Evolutionary conservation across 2,329 filamentous ascomycete species (phyloP).

Genomic region (Orbilia oligospora): DNA sequence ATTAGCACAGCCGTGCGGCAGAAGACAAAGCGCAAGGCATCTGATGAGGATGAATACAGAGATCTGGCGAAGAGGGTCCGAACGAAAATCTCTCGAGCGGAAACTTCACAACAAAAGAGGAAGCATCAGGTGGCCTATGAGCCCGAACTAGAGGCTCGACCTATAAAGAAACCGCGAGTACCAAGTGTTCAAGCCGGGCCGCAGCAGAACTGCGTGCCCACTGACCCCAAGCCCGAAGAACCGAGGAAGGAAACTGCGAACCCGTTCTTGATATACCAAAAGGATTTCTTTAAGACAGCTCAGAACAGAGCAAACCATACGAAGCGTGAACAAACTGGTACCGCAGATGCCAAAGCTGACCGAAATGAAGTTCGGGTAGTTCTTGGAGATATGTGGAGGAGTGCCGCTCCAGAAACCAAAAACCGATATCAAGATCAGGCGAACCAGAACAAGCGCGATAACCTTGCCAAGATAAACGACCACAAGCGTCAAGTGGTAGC

Average conservation of each 20-base stretch:
- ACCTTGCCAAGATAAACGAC: constrained; percentile 73
- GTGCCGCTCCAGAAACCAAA: constrained; percentile 78
- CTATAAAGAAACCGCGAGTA: constrained; percentile 77
- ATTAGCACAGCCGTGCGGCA: not conserved
- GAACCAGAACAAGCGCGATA: constrained; percentile 77
- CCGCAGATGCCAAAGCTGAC: constrained; percentile 77
- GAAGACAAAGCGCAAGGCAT: constrained; percentile 61
- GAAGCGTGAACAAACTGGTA: constrained; percentile 76
- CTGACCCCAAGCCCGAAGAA: constrained; percentile 81
- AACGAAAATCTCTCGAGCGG: constrained; percentile 16
- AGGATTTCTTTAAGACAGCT: constrained; percentile 76
- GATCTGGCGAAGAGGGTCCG: constrained; percentile 14
- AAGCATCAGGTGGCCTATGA: constrained; percentile 64
- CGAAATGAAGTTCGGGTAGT: constrained; percentile 84
- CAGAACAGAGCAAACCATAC: constrained; percentile 79
- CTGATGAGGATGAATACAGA: constrained; percentile 52
- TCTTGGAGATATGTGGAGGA: constrained; percentile 92
- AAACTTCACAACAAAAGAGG: not conserved
- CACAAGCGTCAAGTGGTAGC: constrained; percentile 70
- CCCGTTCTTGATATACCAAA: constrained; percentile 91
- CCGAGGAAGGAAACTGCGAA: constrained; percentile 82
- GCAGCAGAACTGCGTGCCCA: constrained; percentile 67
- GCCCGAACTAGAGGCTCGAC: constrained; percentile 75
- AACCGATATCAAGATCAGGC: constrained; percentile 84
- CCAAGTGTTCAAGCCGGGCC: constrained; percentile 70